Percentiles rank a stretch among this genome's conserved stretches.
Conservation (phyloP, 768 basidiomycete genomes). For the Calocera cornea region DNA sequence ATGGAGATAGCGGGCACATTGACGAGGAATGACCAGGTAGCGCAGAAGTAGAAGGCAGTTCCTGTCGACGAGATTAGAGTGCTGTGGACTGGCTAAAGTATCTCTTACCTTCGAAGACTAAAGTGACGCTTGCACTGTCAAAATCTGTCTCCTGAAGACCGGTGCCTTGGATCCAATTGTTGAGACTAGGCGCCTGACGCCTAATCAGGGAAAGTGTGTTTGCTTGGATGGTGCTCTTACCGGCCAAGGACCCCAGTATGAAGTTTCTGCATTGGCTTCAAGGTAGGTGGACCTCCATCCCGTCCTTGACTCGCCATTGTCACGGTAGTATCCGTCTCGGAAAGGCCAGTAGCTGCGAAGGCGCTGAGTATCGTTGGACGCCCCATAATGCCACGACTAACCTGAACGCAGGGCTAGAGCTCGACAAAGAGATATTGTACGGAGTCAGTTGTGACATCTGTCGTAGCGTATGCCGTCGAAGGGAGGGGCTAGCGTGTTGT, state of each 20-base stretch:
- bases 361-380: background rate
- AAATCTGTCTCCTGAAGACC: background rate
- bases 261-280: too few species aligned
- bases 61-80: background rate
- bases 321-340: background rate
- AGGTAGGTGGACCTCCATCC: constrained; percentile 1
- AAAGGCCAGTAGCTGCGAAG: background rate
- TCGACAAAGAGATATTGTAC: background rate
- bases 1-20: background rate
- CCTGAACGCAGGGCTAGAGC: background rate
- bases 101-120: background rate
- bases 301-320: background rate
- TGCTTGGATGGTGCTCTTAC: background rate
- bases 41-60: background rate
- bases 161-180: background rate
- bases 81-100: background rate
- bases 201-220: background rate
- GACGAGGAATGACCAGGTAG: background rate
- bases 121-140: background rate
- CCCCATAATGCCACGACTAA: background rate
- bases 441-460: background rate
- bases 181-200: background rate
- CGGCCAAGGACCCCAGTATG: background rate
- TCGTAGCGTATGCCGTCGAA: too few species aligned
- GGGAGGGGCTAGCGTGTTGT: too few species aligned